Evolutionary conservation across 2,329 filamentous ascomycete species (phyloP).

Genomic region (Botrytis sinoallii): DNA sequence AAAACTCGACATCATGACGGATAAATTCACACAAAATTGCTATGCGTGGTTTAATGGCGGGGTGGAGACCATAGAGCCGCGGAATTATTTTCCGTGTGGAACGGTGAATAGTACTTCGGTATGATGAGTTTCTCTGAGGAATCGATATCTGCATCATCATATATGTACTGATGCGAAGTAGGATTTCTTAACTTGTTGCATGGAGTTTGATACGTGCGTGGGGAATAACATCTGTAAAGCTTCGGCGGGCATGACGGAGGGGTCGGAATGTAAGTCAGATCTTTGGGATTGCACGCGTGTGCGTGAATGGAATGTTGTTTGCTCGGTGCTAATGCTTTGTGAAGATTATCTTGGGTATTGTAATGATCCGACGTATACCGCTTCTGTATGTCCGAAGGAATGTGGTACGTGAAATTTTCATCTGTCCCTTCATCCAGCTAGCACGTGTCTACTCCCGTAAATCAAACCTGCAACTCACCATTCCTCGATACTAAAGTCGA

Average conservation of each 20-base stretch:
- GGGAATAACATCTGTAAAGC: constrained; percentile 12
- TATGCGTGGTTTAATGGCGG: not conserved
- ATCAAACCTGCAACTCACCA: not conserved
- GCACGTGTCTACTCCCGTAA: not conserved
- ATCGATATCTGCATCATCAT: not conserved
- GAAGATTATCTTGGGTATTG: constrained; percentile 12
- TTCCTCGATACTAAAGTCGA: not conserved
- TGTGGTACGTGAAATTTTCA: not conserved
- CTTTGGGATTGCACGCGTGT: not conserved
- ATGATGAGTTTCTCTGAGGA: not conserved
- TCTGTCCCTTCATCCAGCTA: no score
- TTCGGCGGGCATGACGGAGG: not conserved
- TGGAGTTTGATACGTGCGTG: constrained; percentile 5
- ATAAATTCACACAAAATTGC: constrained; percentile 7
- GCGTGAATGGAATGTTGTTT: not conserved
- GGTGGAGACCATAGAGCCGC: not conserved
- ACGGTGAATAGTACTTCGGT: constrained; percentile 7
- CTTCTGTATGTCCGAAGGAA: not conserved
- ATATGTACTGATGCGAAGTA: not conserved
- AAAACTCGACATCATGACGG: constrained; percentile 35
- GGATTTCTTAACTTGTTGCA: not conserved
- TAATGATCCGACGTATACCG: constrained; percentile 12
- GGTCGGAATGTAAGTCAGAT: not conserved
- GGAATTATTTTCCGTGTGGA: not conserved
- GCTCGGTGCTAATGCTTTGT: not conserved